These are phyloP conservation scores for Radiomyces spectabilis DNA, from an alignment of 192 early-diverging fungal species.

Conservation along the genomic window DNA sequence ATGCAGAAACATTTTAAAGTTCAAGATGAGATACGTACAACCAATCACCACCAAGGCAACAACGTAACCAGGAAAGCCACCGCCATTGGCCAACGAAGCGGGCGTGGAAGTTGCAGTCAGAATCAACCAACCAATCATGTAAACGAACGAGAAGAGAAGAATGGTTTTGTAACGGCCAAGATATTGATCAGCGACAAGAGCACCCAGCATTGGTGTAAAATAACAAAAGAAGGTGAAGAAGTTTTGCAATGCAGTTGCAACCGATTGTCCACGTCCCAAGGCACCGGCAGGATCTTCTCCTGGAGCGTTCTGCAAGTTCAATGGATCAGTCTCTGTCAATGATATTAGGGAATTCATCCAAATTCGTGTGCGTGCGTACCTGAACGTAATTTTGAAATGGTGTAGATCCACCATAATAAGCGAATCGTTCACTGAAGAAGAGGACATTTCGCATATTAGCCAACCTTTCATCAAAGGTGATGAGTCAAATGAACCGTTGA, in stretches of 20 bases:
- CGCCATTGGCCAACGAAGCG: slow-evolving; percentile 36
- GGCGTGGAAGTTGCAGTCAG: slow-evolving; percentile 53
- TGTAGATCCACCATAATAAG: slow-evolving; percentile 49
- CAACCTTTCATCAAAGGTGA: background rate
- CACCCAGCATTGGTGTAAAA: slow-evolving; percentile 47
- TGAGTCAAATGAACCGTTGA: background rate
- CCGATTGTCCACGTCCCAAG: slow-evolving; percentile 39
- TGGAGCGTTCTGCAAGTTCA: slow-evolving; percentile 11
- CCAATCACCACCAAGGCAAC: slow-evolving; percentile 58
- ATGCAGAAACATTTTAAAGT: background rate
- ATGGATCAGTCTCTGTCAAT: background rate
- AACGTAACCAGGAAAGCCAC: slow-evolving; percentile 52
- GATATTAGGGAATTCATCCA: background rate
- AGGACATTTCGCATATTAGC: background rate
- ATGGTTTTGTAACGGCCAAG: slow-evolving; percentile 68
- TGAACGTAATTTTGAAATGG: slow-evolving; percentile 57
- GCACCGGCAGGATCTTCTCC: slow-evolving; percentile 27
- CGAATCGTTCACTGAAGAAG: slow-evolving; percentile 35
- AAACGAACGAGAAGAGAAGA: slow-evolving; percentile 49
- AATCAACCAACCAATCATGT: slow-evolving; percentile 52
- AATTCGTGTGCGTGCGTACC: slow-evolving; percentile 1
- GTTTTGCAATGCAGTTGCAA: slow-evolving; percentile 45
- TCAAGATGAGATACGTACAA: slow-evolving; percentile 3
- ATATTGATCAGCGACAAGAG: slow-evolving; percentile 49
- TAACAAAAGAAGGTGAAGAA: slow-evolving; percentile 58